Evolutionary conservation across 306 rosid genomes (phyloP), one percentile per base, ranked within the genome.

Genomic region (Pyrus betulifolia): DNA sequence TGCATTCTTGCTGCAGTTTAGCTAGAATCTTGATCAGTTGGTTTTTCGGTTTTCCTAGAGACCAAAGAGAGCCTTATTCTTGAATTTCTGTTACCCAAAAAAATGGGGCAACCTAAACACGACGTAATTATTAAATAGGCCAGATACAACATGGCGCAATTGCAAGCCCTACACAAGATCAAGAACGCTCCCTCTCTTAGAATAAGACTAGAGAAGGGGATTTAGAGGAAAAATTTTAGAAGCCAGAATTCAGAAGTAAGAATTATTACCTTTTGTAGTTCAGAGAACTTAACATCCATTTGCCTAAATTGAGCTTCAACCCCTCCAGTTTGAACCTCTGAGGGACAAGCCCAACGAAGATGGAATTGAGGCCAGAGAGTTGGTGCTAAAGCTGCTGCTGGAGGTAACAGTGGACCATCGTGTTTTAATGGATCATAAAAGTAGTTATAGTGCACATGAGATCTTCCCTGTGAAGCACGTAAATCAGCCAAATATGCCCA

Each of bases 381-480:
- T 38, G 98, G 99, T 70, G 99, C 99, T 65, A 96, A 87, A 57
- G 97, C 93, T 75, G 98, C 99, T 30, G 99, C 99, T 38, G 98
- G 97, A 69, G 99, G 97, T 23, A 87, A 83, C 72, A 96, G 85
- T 46, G 93, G 82, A 71, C 80, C 87, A 15, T 69, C 69, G 74
- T 92, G 78, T 87, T 87, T 91, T 71, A 62, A 49, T 54, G 90
- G 84, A 75, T 96, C 99, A 84, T 92, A 92, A 71, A 88, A 92
- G 78, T 86, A 87, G 90, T 92, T 96, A 82, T 77, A 86, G 80
- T 95, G 97, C 68, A 81, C 91, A 76, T 92, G 98, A 63, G 93
- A 83, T 78, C 78, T 67, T 86, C 93, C 93, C 76, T 85, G 88
- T 22, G 86, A 85, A 69, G 83, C 81, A 78, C 93, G 91, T 82